Base-by-base conservation (phyloP, 768 basidiomycete genomes). In the Gymnopilus junonius region DNA sequence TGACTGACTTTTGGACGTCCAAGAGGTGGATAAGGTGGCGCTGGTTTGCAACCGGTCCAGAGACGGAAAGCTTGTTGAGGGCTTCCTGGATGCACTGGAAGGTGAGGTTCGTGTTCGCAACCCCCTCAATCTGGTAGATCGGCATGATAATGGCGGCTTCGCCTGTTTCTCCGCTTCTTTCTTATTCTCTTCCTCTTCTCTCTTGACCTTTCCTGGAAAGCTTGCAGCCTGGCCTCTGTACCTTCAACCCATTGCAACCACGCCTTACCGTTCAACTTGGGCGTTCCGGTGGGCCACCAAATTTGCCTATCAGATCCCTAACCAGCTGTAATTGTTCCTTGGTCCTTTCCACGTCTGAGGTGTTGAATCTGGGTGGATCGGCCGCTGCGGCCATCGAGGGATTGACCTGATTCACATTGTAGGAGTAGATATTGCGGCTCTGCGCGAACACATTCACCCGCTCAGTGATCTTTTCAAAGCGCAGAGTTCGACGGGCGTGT, bases 401-500 rank as follows among this genome's bases (percentile, higher is more conserved):
- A n/a, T n/a, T n/a, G 20, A 48, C 25, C 21, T n/a, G 59, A 3
- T 32, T 27, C 37, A 39, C 46, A 17, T 34, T 23, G 17, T 55
- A 59, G 2, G 2, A 10, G 15, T 46, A 53, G 17, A 53, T 34
- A 8, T 45, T 57, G 15, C 58, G 46, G 12, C 3, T 17, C 31
- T 55, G 53, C 4, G 45, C n/a, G 51, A 61, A 65, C 0, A 32
- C 29, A 4, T n/a, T 11, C 10, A 75, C 67, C 4, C 71, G 68
- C n/a, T 64, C 12, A 17, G 71, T 61, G 7, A 77, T 66, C 37
- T 77, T 73, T 71, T 65, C 1, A 79, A 71, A 1, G 50, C 58
- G 1, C 73, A 72, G 40, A 80, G 76, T 57, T 84, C 84, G 10
- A 79, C 58, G 1, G 79, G 73, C 1, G 79, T 80, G 57, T 80